These are phyloP conservation scores for Phytophthora agathidicida DNA, from an alignment of 352 stramenopile genomes.

Conservation along the genomic window DNA sequence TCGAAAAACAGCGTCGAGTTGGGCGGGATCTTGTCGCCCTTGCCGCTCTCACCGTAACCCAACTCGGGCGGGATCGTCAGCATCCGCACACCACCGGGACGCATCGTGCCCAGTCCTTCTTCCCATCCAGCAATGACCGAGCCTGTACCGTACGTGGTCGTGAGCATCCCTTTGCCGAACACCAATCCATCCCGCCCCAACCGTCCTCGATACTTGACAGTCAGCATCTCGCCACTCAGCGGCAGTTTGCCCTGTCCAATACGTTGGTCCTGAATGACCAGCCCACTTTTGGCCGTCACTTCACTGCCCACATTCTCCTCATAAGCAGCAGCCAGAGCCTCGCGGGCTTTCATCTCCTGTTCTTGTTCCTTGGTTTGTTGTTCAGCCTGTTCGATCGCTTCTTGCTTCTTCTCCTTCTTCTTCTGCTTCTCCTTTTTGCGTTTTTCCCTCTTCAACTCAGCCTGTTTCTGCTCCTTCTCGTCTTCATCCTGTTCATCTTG, in stretches of 20 bases:
- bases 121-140: constrained; percentile 85
- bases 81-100: constrained; percentile 54
- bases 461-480: constrained; percentile 18
- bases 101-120: constrained; percentile 82
- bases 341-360: constrained; percentile 41
- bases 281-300: constrained; percentile 60
- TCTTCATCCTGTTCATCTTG: constrained; percentile 17
- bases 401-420: constrained; percentile 45
- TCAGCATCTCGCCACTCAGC: constrained; percentile 67
- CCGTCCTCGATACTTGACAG: constrained; percentile 69
- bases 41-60: constrained; percentile 66
- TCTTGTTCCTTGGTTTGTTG: constrained; percentile 35
- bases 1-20: constrained; percentile 83
- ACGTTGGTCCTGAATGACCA: constrained; percentile 61
- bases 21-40: constrained; percentile 78
- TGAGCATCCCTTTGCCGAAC: constrained; percentile 84
- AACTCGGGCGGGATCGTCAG: constrained; percentile 72
- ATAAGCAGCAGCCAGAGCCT: constrained; percentile 56
- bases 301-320: constrained; percentile 56
- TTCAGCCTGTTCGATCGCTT: constrained; percentile 38
- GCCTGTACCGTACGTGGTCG: constrained; percentile 60
- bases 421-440: constrained; percentile 42
- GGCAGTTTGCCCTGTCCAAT: constrained; percentile 62
- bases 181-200: constrained; percentile 66
- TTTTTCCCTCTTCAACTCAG: constrained; percentile 38